Conservation (phyloP, 2,329 filamentous ascomycete species). For the Incumbomyces delicatus region DNA sequence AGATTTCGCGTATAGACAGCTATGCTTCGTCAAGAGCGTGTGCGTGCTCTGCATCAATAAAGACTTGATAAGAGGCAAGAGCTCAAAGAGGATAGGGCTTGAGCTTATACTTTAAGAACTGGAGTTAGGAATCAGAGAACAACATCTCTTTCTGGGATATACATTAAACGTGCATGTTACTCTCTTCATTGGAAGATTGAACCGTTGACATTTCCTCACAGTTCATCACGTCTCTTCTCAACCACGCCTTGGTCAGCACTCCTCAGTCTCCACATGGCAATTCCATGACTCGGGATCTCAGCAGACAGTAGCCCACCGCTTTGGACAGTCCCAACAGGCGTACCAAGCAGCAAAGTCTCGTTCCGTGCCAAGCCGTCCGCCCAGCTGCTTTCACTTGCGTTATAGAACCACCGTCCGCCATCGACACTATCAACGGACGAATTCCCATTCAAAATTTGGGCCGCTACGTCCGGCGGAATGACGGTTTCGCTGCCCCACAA, state of each 20-base stretch:
- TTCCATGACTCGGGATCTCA: constrained; percentile 39
- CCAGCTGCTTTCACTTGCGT: constrained; percentile 39
- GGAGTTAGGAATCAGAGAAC: no score
- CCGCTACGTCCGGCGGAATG: constrained; percentile 40
- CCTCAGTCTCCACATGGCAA: constrained; percentile 42
- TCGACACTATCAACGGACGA: constrained; percentile 24
- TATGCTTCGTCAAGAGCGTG: no score
- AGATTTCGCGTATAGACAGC: no score
- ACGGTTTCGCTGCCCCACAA: constrained; percentile 42
- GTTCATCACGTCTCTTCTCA: constrained; percentile 12
- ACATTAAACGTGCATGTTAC: no score
- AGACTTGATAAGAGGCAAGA: no score
- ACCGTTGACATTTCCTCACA: constrained; percentile 6
- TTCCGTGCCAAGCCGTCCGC: constrained; percentile 36
- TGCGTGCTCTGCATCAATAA: no score
- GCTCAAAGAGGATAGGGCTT: no score
- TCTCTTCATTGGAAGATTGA: no score
- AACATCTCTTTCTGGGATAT: no score
- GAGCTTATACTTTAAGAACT: no score
- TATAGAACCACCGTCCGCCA: constrained; percentile 32
- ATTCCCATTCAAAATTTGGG: constrained; percentile 33
- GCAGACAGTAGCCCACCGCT: constrained; percentile 27
- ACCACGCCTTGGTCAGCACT: neutral
- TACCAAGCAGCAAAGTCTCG: constrained; percentile 38
- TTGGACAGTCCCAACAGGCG: constrained; percentile 35